Conservation (phyloP, 306 rosid species). For the Acacia crassicarpa region DNA sequence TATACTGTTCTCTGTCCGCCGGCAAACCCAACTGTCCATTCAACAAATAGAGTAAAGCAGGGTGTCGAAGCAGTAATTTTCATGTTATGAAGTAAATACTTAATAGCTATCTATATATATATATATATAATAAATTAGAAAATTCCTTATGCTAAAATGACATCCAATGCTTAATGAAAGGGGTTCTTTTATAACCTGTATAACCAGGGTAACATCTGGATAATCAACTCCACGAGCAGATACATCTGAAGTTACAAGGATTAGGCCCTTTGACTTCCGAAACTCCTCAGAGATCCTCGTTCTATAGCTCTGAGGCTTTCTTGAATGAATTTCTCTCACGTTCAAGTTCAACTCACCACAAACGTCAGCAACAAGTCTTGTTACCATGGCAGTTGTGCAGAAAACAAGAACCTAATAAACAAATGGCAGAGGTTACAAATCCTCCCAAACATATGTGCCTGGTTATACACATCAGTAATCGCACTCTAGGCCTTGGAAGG, state of each 20-base stretch:
- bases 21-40: conserved; percentile 83
- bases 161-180: neutral
- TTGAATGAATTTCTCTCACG: conserved; percentile 95
- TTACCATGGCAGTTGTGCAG: conserved; percentile 98
- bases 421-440: conserved; percentile 33
- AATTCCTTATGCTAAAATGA: neutral
- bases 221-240: conserved; percentile 99
- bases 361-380: conserved; percentile 81
- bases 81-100: neutral
- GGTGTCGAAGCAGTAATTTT: neutral
- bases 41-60: neutral
- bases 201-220: conserved; percentile 90
- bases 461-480: neutral
- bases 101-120: neutral
- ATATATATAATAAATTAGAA: neutral
- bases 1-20: conserved; percentile 82
- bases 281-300: conserved; percentile 93
- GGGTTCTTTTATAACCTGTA: conserved; percentile 60
- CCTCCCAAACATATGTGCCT: conserved; percentile 11
- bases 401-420: conserved; percentile 84
- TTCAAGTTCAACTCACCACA: conserved; percentile 86
- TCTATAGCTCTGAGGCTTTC: conserved; percentile 88
- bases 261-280: conserved; percentile 87
- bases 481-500: too few relatives aligned
- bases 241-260: conserved; percentile 92